Evolutionary conservation across 768 basidiomycete species (phyloP), one percentile per base, ranked within the genome.

Genomic region (Rhizopogon roseolus): DNA sequence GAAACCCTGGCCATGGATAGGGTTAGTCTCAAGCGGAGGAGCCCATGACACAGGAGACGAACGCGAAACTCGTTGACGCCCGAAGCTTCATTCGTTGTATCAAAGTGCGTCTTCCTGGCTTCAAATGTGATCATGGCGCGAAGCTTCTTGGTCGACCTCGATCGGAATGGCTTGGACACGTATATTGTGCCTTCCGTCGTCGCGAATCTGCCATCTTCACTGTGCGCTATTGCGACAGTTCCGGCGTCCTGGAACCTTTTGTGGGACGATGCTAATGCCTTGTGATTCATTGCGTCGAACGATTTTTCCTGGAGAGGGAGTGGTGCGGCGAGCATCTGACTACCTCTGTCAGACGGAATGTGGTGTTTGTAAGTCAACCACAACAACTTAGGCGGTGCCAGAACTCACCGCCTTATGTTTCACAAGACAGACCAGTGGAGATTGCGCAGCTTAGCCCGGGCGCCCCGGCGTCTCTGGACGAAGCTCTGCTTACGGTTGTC

Each of bases 61-160:
- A 88, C 87, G 57, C 94, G 81, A 68, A 97, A 97, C 68, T 93
- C 88, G 69, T 98, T 96, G 9, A 79, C 69, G 29, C 82, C 81
- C 19, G 87, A 86, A 10, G 71, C 67, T 63, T 83, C 81, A 66
- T 97, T 96, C 57, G 77, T 75, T 44, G 82, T 86, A 69, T 98
- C 94, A 61, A 98, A 92, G 49, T 78, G 79, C 4, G 92, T 93
- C 54, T 86, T 84, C 48, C 96, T 81, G 5, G 95, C 92, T 5
- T 85, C 80, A 70, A 97, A 98, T 17, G 89, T 87, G 62, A 96
- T 76, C 56, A 93, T 73, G 0, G 93, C 90, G 41, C 88, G 84
- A 11, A 94, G 74, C 63, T 86, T 90, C 71, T 88, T 90, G 28
- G 85, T 83, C 11, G 79, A 74, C 60, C 77, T 81, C 48, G 90